Evolutionary conservation across 768 basidiomycete species (phyloP), one percentile per base, ranked within the genome.

Genomic region (Rhizopogon salebrosus): DNA sequence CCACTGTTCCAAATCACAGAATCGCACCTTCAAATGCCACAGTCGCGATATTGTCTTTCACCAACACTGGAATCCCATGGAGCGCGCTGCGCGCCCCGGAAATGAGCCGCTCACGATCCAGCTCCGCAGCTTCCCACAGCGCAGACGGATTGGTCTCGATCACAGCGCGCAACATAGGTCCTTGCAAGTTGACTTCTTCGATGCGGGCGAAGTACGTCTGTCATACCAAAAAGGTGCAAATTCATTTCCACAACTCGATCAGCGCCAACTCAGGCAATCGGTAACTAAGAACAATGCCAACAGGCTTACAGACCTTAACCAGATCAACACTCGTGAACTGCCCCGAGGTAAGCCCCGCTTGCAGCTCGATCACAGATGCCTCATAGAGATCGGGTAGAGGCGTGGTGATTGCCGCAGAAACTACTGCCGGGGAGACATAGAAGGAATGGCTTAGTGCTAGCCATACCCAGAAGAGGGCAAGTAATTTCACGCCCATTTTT

Each of bases 171-270:
- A 75, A 52, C 2, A 24, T 54, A 3, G 74, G 65, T 2, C 72
- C 72, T 38, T 70, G 54, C 13, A 67, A 52, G 58, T 76, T 76
- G 14, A 76, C 75, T 62, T 76, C 75, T 18, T 70, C 65, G 40
- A 76, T 76, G 14, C 75, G 67, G 16, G 69, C 63, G 41, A 75
- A 61, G 53, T 76, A 76, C 1, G 75, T 71, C 73, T 75, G 38
- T 60, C 22, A 31, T 11, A 51, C 22, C 20, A 16, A 26, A 43
- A 48, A 18, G 11, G 31, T 26, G 37, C 9, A 46, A 1, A 18
- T 9, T 9, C 39, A 45, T 22, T 20, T 22, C 29, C 43, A 20
- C 8, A 16, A 45, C 18, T 34, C 41, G 23, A 34, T 26, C 22
- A 29, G 41, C 14, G 26, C 36, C n/a, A 41, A 9, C 40, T 13